phyloP scores from a whole-genome alignment of 2,329 filamentous ascomycete genomes.

The Ophiobolus disseminans region DNA sequence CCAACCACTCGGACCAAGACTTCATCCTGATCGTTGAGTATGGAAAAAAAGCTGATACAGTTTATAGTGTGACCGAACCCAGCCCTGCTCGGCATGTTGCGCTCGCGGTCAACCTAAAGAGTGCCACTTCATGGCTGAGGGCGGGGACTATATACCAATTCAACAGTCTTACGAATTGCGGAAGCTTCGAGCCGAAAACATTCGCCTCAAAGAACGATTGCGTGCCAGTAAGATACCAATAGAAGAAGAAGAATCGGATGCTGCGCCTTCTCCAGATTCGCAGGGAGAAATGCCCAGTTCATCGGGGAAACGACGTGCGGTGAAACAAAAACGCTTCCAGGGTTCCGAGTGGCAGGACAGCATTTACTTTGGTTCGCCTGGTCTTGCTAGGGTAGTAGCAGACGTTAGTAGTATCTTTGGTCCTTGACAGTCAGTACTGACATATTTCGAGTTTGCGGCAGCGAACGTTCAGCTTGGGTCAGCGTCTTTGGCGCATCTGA shows the following conservation, averaged over 20 bases:
- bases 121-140: slow-evolving; percentile 57
- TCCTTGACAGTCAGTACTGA: slow-evolving; percentile 20
- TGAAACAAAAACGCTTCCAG: slow-evolving; percentile 48
- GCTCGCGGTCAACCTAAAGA: slow-evolving; percentile 56
- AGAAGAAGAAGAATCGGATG: slow-evolving; percentile 49
- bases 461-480: slow-evolving; percentile 44
- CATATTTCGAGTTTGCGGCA: slow-evolving; percentile 50
- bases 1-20: neutral
- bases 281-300: slow-evolving; percentile 27
- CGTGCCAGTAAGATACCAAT: slow-evolving; percentile 42
- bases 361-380: slow-evolving; percentile 60
- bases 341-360: slow-evolving; percentile 52
- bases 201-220: slow-evolving; percentile 53
- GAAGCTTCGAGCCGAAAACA: slow-evolving; percentile 55
- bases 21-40: neutral
- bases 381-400: slow-evolving; percentile 55
- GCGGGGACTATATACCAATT: slow-evolving; percentile 55
- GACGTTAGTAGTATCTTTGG: slow-evolving; percentile 47
- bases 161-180: slow-evolving; percentile 57
- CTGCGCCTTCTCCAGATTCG: slow-evolving; percentile 27
- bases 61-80: slow-evolving; percentile 57
- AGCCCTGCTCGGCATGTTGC: slow-evolving; percentile 58
- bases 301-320: slow-evolving; percentile 30
- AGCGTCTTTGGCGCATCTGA: slow-evolving; percentile 52
- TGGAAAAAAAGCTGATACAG: neutral